Percentiles rank a stretch among this genome's conserved stretches.
These are phyloP conservation scores for Oryza meyeriana DNA, from an alignment of 176 grass and related monocot species.

Conservation along the genomic window DNA sequence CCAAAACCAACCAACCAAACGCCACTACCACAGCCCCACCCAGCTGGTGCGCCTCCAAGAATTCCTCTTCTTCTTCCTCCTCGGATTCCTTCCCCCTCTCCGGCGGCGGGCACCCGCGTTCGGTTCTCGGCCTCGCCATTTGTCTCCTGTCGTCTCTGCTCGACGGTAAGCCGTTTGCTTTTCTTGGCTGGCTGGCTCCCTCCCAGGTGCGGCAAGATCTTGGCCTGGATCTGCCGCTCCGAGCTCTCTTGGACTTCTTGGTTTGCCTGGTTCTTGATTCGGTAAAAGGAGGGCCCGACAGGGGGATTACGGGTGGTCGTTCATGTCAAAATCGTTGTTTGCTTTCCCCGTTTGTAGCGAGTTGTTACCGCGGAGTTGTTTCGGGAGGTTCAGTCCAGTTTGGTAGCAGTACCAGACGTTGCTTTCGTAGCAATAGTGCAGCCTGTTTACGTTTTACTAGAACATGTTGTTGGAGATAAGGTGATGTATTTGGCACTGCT, in stretches of 20 bases:
- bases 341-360: not conserved
- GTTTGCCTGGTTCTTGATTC: conserved; percentile 10
- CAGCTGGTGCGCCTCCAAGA: conserved; percentile 21
- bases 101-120: not conserved
- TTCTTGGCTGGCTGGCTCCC: not conserved
- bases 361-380: conserved; percentile 14
- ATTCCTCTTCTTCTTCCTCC: conserved; percentile 26
- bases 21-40: conserved; percentile 32
- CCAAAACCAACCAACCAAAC: conserved; percentile 33
- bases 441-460: conserved; percentile 11
- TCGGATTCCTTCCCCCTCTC: conserved; percentile 35
- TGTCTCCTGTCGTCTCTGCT: not conserved
- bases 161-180: conserved; percentile 31
- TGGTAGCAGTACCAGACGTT: conserved; percentile 27
- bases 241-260: not conserved
- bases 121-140: not conserved
- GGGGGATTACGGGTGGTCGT: conserved; percentile 17
- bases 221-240: conserved; percentile 37
- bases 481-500: conserved; percentile 1
- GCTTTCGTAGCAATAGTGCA: conserved; percentile 35
- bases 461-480: conserved; percentile 21
- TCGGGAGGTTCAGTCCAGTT: not conserved
- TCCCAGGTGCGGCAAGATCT: conserved; percentile 34
- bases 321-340: conserved; percentile 27
- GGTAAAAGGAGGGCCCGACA: not conserved